Percentiles rank a stretch among this genome's conserved stretches.
These are phyloP conservation scores for Aquilaria agallochum DNA, from an alignment of 441 rosid genomes.

Conservation along the genomic window DNA sequence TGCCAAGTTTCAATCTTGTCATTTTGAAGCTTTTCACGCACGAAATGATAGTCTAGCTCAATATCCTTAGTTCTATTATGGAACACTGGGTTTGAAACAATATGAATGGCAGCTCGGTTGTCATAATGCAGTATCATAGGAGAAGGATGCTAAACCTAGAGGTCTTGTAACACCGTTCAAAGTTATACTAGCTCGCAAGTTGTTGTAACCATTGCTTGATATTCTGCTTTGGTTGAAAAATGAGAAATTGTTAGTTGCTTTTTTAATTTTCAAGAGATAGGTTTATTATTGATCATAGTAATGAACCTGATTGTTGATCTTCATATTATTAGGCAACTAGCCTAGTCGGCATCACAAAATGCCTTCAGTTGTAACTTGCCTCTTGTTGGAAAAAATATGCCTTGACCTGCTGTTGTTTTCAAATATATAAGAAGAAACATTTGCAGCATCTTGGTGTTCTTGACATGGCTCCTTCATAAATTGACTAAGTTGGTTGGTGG, in stretches of 20 bases:
- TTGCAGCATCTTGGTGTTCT: background rate
- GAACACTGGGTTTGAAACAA: background rate
- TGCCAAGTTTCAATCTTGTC: background rate
- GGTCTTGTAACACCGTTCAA: background rate
- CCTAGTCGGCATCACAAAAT: background rate
- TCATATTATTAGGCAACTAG: background rate
- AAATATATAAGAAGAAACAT: background rate
- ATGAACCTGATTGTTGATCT: background rate
- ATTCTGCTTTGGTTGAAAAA: background rate
- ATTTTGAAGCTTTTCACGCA: background rate
- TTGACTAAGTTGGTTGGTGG: background rate
- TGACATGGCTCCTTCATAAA: background rate
- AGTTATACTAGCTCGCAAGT: background rate
- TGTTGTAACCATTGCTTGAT: background rate
- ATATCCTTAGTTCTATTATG: slow-evolving; percentile 3
- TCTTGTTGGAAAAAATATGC: background rate
- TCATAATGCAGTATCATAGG: background rate
- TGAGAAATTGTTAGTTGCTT: background rate
- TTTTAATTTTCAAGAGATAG: background rate
- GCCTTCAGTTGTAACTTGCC: background rate
- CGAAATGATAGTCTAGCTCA: background rate
- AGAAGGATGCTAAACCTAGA: background rate
- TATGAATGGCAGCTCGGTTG: background rate
- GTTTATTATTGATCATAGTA: background rate
- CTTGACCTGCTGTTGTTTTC: background rate